Evolutionary conservation across 2,329 filamentous ascomycete species (phyloP), one percentile per base, ranked within the genome.

Genomic region (Fonsecaea multimorphosa): DNA sequence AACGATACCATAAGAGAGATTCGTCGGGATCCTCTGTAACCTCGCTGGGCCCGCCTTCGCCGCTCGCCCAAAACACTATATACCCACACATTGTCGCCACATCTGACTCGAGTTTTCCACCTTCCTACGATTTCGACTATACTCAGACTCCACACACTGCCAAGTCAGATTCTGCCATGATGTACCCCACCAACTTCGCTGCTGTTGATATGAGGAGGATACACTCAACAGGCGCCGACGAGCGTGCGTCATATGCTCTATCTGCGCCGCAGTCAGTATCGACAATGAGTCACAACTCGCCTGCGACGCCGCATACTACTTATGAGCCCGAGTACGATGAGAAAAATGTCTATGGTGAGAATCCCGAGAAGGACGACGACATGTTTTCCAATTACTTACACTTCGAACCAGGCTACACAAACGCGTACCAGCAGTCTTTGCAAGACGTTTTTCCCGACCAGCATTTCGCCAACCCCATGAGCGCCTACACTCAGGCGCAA

Each of bases 371-470:
- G 72, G 76, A 74, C 69, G 76, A 78, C 70, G 71, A 70, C 63
- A 85, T 84, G 84, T 81, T 84, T 84, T 81, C 86, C 78, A 80
- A 86, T 76, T 87, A 86, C 90, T 93, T 88, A 93, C 89, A 80
- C 75, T 79, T 83, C 76, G 79, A 83, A 79, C 75, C 74, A 78
- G 81, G 74, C 77, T 81, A 61, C 51, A 86, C 70, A 81, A 80
- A 70, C 78, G 73, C 70, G 64, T 75, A 62, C 76, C 74, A 70
- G 65, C 69, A 70, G 71, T 69, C 70, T 51, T 71, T 72, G 66
- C 77, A 54, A 73, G 81, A 68, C 81, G 83, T 44, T 81, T 88
- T 29, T 90, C 93, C 95, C 94, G 78, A 85, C 96, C 69, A 73
- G 38, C 53, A 65, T n/a, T 70, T 68, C 46, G 38, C 61, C n/a